A percentile compares a stretch with the other conserved stretches of the same genome.
Evolutionary conservation across 805 yeast genomes (phyloP).

Genomic region (Torulaspora maleeae): DNA sequence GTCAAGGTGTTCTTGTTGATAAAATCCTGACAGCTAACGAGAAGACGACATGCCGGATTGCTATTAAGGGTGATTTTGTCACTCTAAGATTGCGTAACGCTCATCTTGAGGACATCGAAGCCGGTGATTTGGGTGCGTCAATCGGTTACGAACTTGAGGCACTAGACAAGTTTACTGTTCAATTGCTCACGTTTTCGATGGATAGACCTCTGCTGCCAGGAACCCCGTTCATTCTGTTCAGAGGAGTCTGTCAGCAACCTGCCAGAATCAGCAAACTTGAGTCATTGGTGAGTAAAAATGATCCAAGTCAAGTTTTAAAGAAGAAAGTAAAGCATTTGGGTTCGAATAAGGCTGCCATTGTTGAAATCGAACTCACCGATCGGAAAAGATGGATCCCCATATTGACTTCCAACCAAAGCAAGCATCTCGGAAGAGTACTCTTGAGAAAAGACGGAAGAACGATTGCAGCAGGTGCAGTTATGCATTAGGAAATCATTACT

Average conservation of each 20-base stretch:
- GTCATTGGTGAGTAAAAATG: constrained; percentile 66
- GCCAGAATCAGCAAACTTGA: constrained; percentile 54
- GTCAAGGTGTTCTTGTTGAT: constrained; percentile 38
- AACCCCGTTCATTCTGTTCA: constrained; percentile 68
- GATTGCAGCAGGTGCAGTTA: constrained; percentile 93
- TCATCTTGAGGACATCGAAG: constrained; percentile 43
- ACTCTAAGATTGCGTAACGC: constrained; percentile 40
- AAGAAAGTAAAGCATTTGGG: constrained; percentile 93
- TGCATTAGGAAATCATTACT: constrained; percentile 41
- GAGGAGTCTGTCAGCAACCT: constrained; percentile 69
- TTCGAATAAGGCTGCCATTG: constrained; percentile 92
- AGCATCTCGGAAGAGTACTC: constrained; percentile 92
- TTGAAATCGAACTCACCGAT: constrained; percentile 93
- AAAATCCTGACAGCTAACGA: constrained; percentile 27
- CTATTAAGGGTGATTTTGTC: constrained; percentile 53
- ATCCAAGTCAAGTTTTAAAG: constrained; percentile 76
- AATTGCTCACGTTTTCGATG: constrained; percentile 59
- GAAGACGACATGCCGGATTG: constrained; percentile 29
- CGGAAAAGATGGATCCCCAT: constrained; percentile 89
- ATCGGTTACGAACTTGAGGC: constrained; percentile 45
- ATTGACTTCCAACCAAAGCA: constrained; percentile 79
- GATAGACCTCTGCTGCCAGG: constrained; percentile 75
- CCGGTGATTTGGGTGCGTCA: constrained; percentile 63
- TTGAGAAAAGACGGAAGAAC: constrained; percentile 97
- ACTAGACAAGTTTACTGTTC: constrained; percentile 48